Percentiles rank a stretch among this genome's conserved stretches.
These are phyloP conservation scores for Xerocomus subilludens DNA, from an alignment of 1,284 basidiomycete genomes.

Conservation along the genomic window DNA sequence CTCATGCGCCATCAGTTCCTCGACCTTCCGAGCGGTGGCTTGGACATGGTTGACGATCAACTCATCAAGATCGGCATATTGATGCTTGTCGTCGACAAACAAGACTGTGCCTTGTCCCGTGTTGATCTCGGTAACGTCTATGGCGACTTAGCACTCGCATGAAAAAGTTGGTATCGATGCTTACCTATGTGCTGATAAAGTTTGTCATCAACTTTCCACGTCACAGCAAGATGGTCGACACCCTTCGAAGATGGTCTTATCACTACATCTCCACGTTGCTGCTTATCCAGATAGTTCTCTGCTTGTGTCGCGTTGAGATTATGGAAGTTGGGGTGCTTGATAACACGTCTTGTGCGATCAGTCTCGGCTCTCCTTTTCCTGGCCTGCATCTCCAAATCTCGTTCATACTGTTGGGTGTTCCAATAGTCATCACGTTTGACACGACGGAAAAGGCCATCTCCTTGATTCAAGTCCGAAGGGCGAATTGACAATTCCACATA, in stretches of 20 bases:
- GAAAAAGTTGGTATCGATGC: slow-evolving; percentile 31
- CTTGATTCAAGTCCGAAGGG: slow-evolving; percentile 72
- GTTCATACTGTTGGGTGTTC: slow-evolving; percentile 73
- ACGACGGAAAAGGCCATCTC: slow-evolving; percentile 73
- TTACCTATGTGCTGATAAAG: slow-evolving; percentile 98
- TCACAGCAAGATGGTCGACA: slow-evolving; percentile 93
- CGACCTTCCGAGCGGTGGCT: slow-evolving; percentile 93
- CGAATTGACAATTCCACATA: slow-evolving; percentile 83
- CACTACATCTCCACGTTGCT: slow-evolving; percentile 94
- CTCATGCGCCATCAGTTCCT: slow-evolving; percentile 95
- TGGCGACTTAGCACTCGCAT: slow-evolving; percentile 24
- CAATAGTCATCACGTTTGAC: slow-evolving; percentile 74
- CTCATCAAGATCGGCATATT: slow-evolving; percentile 96
- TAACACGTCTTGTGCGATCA: slow-evolving; percentile 82
- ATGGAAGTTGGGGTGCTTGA: slow-evolving; percentile 99
- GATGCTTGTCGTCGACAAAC: slow-evolving; percentile 84
- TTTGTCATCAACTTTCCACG: slow-evolving; percentile 99
- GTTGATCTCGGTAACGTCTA: slow-evolving; percentile 93
- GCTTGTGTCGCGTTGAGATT: slow-evolving; percentile 94
- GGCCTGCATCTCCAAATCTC: slow-evolving; percentile 80
- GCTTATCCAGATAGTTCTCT: slow-evolving; percentile 88
- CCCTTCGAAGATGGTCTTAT: slow-evolving; percentile 98
- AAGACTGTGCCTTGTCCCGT: slow-evolving; percentile 78
- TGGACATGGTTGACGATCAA: slow-evolving; percentile 97
- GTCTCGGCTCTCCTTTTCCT: slow-evolving; percentile 87